Evolutionary conservation across 2,329 filamentous ascomycete species (phyloP).

Genomic region (Rutstroemia sydowiana): DNA sequence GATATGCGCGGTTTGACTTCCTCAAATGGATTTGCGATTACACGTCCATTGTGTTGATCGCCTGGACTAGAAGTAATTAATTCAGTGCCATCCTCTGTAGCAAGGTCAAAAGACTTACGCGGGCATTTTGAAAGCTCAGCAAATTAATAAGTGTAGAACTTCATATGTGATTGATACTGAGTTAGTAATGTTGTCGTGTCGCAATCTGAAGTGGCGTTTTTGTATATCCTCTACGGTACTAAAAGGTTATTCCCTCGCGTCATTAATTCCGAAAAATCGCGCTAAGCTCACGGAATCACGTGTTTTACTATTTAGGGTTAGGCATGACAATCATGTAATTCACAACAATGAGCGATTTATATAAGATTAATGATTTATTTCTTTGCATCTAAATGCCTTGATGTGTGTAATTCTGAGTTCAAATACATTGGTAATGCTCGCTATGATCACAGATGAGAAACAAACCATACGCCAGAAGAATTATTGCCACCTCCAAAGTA

Average conservation of each 20-base stretch:
- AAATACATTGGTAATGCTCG: conserved; percentile 5
- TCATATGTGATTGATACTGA: neutral
- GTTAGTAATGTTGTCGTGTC: neutral
- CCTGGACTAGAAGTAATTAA: conserved; percentile 46
- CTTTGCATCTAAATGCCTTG: neutral
- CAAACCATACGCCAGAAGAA: conserved; percentile 26
- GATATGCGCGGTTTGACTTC: conserved; percentile 61
- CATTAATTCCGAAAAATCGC: neutral
- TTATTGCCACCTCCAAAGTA: conserved; percentile 15
- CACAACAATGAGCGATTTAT: neutral
- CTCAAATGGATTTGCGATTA: conserved; percentile 72
- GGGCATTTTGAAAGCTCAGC: conserved; percentile 34
- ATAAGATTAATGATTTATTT: neutral
- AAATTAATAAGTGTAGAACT: neutral
- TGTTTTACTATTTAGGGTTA: neutral
- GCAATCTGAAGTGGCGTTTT: neutral
- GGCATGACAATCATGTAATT: neutral
- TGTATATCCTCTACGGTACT: neutral
- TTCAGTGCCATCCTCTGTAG: neutral
- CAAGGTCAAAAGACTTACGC: conserved; percentile 32
- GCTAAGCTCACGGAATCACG: conserved; percentile 10
- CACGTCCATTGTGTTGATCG: conserved; percentile 51
- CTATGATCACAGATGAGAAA: conserved; percentile 11
- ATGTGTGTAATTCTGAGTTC: neutral
- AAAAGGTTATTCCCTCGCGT: conserved; percentile 5